Evolutionary conservation across 1,139 yeast genomes (phyloP), one percentile per base, ranked within the genome.

Genomic region (Yamadazyma friedrichii): DNA sequence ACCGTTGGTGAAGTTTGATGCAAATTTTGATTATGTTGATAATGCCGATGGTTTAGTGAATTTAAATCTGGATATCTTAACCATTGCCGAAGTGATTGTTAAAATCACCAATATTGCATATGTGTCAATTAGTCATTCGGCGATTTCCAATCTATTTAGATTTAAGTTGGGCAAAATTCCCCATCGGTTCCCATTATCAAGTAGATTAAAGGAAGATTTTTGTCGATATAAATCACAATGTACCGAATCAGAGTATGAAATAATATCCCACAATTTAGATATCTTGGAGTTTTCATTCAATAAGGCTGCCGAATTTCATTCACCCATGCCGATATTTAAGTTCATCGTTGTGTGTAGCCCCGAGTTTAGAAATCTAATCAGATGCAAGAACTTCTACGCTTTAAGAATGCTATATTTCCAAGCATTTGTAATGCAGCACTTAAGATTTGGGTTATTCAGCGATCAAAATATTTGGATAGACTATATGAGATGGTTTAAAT

Each of bases 311-410:
- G 27, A 33, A 15, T 36, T 39, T 15, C 39, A 48, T 30, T 41
- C 46, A 16, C 65, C 67, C 1, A 48, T 62, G 10, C 70, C 70
- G 3, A 33, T 64, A 2, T 61, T 54, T 42, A 48, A 56, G 31
- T 62, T 65, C 56, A 34, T 61, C 13, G 38, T 60, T 1, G 24
- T 51, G 3, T 29, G 55, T 6, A 44, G 44, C 3, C 40, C 42
- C 2, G 48, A 44, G 2, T 55, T 58, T 33, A 32, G 36, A 16
- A 28, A 39, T 3, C 39, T 59, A 42, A 48, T 58, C 2, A 48
- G 58, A 31, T 28, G 27, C 2, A 48, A 52, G 33, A 42, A 61
- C 38, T 55, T 48, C 32, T 56, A 56, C 40, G 67, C 67, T 0
- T 43, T 64, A 22, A 49, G 64, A 25, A n/a, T 64, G 2, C 36